Conservation (phyloP, 148 eudicot species). For the Heliamphora exappendiculata region DNA sequence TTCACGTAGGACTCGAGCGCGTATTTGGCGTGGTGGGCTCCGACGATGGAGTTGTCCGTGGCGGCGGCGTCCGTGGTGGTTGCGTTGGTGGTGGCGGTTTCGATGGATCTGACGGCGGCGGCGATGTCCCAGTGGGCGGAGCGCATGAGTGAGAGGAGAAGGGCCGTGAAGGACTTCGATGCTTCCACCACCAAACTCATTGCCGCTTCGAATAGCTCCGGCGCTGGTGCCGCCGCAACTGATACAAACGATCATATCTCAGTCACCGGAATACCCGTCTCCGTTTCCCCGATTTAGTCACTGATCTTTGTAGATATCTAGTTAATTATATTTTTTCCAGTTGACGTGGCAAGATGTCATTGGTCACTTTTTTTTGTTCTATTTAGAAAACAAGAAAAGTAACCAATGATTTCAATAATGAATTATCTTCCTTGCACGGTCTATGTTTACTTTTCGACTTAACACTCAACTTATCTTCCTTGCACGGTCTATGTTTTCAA, state of each 20-base stretch:
- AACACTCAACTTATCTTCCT: too few relatives aligned
- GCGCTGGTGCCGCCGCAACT: slow-evolving; percentile 56
- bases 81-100: slow-evolving; percentile 41
- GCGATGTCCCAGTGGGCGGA: slow-evolving; percentile 89
- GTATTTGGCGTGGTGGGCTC: slow-evolving; percentile 58
- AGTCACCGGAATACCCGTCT: slow-evolving; percentile 12
- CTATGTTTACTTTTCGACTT: too few relatives aligned
- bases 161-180: slow-evolving; percentile 69
- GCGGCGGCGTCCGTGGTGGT: slow-evolving; percentile 14
- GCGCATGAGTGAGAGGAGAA: slow-evolving; percentile 85
- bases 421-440: too few relatives aligned
- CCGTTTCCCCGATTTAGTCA: not conserved
- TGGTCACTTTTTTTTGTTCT: not conserved
- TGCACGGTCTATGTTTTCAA: too few relatives aligned
- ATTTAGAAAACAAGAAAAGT: too few relatives aligned
- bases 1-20: slow-evolving; percentile 83
- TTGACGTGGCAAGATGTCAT: not conserved
- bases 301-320: not conserved
- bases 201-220: slow-evolving; percentile 68
- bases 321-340: not conserved
- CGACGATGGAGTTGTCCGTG: slow-evolving; percentile 23
- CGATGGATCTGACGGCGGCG: slow-evolving; percentile 83
- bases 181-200: slow-evolving; percentile 63
- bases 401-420: too few relatives aligned
- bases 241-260: too few relatives aligned